Evolutionary conservation across 208 protist genomes (phyloP).

Genomic region (Entamoeba invadens): DNA sequence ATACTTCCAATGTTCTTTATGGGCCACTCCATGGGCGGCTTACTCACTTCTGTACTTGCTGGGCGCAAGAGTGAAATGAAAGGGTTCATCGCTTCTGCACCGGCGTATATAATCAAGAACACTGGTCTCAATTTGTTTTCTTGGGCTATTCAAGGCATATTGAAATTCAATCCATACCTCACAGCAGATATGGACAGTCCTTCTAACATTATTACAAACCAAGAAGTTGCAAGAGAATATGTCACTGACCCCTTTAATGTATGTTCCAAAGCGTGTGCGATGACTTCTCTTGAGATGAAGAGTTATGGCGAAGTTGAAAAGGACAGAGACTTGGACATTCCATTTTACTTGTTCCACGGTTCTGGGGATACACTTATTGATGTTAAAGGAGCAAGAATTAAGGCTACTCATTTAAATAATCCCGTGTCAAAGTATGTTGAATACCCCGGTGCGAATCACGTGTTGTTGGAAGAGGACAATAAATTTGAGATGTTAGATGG

Average conservation of each 20-base stretch:
- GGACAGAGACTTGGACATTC: background rate
- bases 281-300: background rate
- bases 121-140: background rate
- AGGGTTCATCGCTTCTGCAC: background rate
- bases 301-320: background rate
- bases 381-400: background rate
- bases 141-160: background rate
- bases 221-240: background rate
- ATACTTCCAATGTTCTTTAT: background rate
- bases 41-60: background rate
- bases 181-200: background rate
- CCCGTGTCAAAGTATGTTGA: background rate
- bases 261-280: background rate
- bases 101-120: background rate
- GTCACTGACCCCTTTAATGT: background rate
- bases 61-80: background rate
- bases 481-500: background rate
- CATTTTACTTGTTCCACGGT: background rate
- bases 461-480: background rate
- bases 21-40: background rate
- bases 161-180: background rate
- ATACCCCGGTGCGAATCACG: background rate
- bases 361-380: background rate
- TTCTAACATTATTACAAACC: background rate
- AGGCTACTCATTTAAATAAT: background rate